Evolutionary conservation across 495 filamentous ascomycete species (phyloP).

Genomic region (Penicillium alfredii): DNA sequence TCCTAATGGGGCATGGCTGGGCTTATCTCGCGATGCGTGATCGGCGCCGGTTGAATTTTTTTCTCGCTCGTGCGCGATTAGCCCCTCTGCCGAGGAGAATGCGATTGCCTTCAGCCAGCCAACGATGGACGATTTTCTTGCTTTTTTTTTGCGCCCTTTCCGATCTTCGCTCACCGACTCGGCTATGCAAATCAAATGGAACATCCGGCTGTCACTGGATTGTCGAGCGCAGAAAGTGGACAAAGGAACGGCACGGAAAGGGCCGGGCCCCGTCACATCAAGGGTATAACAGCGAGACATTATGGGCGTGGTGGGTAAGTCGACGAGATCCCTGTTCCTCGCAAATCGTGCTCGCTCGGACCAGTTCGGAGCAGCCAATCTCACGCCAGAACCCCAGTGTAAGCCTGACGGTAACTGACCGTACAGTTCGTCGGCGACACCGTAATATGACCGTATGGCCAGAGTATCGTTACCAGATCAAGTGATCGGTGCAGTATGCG

Average conservation of each 20-base stretch:
- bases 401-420: conserved; percentile 36
- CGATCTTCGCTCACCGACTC: conserved; percentile 5
- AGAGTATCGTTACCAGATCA: conserved; percentile 41
- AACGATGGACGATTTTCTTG: too few species aligned
- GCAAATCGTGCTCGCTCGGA: conserved; percentile 16
- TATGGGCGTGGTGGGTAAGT: conserved; percentile 3
- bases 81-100: conserved; percentile 3
- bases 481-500: conserved; percentile 65
- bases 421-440: conserved; percentile 19
- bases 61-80: conserved; percentile 17
- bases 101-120: conserved; percentile 14
- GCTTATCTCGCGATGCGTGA: conserved; percentile 21
- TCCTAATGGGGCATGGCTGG: conserved; percentile 22
- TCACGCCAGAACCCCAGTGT: conserved; percentile 10
- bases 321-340: conserved; percentile 12
- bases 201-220: too few species aligned
- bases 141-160: conserved; percentile 6
- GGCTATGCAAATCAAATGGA: too few species aligned
- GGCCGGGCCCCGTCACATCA: conserved; percentile 37
- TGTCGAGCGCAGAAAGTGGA: conserved; percentile 9
- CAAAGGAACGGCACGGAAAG: conserved; percentile 38
- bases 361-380: conserved; percentile 22
- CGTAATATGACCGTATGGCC: conserved; percentile 29
- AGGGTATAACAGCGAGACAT: too few species aligned
- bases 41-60: conserved; percentile 25